Percentiles rank a stretch among this genome's conserved stretches.
These are phyloP conservation scores for Ploettnerulaceae sp. DNA, from an alignment of 2,329 filamentous ascomycete genomes.

Conservation along the genomic window DNA sequence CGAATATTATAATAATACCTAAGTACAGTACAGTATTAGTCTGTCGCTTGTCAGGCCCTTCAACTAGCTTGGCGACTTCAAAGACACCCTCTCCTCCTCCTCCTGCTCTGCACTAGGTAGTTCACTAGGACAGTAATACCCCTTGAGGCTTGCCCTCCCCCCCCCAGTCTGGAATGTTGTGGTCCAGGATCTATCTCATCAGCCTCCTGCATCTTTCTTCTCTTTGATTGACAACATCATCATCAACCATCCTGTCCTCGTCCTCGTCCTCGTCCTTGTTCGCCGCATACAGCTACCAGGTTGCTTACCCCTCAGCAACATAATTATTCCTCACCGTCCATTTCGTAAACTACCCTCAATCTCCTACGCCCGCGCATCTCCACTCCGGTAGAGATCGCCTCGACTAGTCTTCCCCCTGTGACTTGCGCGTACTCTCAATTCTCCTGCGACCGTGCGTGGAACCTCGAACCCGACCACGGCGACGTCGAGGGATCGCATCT, in stretches of 20 bases:
- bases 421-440: conserved; percentile 17
- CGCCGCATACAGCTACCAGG: not conserved
- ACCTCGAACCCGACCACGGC: conserved; percentile 11
- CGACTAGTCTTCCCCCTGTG: conserved; percentile 12
- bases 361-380: conserved; percentile 9
- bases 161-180: conserved; percentile 6
- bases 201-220: conserved; percentile 1
- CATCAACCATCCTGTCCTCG: not conserved
- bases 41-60: too few relatives aligned
- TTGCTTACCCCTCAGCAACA: not conserved
- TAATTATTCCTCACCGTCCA: conserved; percentile 1
- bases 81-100: not conserved
- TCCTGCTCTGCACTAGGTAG: not conserved
- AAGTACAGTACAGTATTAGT: too few relatives aligned
- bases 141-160: not conserved
- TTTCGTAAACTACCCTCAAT: conserved; percentile 3
- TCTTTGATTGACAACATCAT: not conserved
- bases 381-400: conserved; percentile 17
- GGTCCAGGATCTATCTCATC: not conserved
- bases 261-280: not conserved
- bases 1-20: too few relatives aligned
- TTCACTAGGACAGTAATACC: not conserved
- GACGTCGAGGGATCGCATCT: conserved; percentile 26
- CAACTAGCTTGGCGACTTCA: not conserved
- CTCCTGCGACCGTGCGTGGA: conserved; percentile 20